Conservation (phyloP, 352 stramenopile genomes). For the Globisporangium viniferum region DNA sequence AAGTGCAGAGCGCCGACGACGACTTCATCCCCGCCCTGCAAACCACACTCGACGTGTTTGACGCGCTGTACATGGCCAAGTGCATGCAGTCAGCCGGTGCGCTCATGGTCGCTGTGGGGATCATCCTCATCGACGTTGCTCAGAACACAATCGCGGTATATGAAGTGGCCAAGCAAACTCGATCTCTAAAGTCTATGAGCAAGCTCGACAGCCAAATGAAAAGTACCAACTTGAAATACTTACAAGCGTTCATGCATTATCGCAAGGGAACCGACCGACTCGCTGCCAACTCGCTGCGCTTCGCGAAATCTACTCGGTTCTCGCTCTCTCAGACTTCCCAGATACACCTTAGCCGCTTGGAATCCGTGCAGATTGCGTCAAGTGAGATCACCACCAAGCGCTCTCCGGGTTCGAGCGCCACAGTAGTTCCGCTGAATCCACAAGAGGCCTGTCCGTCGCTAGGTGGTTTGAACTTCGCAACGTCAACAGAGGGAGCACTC, state of each 20-base stretch:
- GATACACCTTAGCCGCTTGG: too few relatives aligned
- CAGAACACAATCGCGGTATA: background rate
- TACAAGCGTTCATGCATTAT: background rate
- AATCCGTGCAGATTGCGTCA: too few relatives aligned
- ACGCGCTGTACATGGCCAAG: constrained; percentile 31
- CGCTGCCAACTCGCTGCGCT: too few relatives aligned
- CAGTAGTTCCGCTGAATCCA: too few relatives aligned
- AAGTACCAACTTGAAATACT: background rate
- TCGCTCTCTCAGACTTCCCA: too few relatives aligned
- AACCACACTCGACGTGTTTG: constrained; percentile 24
- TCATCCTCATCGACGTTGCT: background rate
- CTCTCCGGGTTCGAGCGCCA: too few relatives aligned
- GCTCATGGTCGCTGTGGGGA: background rate
- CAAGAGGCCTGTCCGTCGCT: too few relatives aligned
- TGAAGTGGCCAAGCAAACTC: background rate
- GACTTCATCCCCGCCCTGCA: background rate
- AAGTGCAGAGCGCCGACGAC: background rate
- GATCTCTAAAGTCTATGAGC: background rate
- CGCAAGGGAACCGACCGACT: background rate
- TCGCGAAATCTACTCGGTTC: too few relatives aligned
- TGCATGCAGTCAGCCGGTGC: constrained; percentile 7
- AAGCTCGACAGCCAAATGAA: background rate
- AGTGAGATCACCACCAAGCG: too few relatives aligned
- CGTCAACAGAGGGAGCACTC: background rate
- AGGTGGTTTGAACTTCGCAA: background rate